Percentiles rank a stretch among this genome's conserved stretches.
These are phyloP conservation scores for Candida pseudoviswanathii DNA, from an alignment of 1,139 yeast species.

Conservation along the genomic window DNA sequence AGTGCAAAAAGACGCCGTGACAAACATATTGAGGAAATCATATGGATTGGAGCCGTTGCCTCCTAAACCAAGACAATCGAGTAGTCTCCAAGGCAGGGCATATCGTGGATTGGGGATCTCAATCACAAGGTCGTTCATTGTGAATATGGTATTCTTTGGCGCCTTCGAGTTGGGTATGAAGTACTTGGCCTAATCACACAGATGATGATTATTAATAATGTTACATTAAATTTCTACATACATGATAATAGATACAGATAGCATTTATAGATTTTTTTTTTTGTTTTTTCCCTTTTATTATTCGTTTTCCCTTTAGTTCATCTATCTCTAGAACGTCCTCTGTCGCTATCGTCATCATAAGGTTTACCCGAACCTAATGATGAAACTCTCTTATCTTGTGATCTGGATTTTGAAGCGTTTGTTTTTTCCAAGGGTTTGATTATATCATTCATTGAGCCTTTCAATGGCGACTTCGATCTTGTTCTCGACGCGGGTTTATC, in stretches of 20 bases:
- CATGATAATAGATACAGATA: not conserved
- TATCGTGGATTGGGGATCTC: constrained; percentile 82
- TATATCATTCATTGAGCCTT: constrained; percentile 33
- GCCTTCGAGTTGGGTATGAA: constrained; percentile 68
- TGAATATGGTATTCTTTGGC: constrained; percentile 77
- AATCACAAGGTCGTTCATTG: constrained; percentile 65
- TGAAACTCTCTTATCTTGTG: constrained; percentile 10
- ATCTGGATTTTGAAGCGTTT: constrained; percentile 18
- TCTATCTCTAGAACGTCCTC: constrained; percentile 16
- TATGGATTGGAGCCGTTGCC: constrained; percentile 45
- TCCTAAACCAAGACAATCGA: constrained; percentile 30
- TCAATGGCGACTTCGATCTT: constrained; percentile 46
- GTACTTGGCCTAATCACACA: constrained; percentile 24
- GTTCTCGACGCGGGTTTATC: constrained; percentile 44
- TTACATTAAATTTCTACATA: constrained; percentile 2
- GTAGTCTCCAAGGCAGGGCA: constrained; percentile 47
- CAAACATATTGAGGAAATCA: constrained; percentile 57
- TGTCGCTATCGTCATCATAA: constrained; percentile 14
- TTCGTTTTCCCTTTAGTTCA: not conserved
- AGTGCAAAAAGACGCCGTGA: constrained; percentile 72
- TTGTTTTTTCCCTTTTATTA: not conserved
- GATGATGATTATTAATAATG: not conserved
- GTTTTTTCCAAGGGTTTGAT: constrained; percentile 21
- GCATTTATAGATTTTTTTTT: not conserved
- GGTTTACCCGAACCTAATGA: constrained; percentile 8